Evolutionary conservation across 208 protist genomes (phyloP), one percentile per base, ranked within the genome.

Genomic region (Leishmania guyanensis): DNA sequence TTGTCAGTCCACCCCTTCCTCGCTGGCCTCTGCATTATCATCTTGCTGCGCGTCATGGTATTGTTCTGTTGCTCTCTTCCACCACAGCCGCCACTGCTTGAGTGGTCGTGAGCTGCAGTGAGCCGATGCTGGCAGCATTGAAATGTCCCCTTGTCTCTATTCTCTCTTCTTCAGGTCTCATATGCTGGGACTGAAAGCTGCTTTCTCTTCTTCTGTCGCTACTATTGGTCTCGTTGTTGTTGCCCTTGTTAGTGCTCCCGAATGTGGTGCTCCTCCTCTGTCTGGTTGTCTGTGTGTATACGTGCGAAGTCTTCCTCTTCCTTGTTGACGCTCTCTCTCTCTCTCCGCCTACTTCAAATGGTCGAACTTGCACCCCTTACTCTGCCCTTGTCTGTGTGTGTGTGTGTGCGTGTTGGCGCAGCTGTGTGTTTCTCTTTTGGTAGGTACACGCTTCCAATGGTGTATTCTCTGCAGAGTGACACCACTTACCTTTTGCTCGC

Each of bases 161-260:
- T 5, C 6, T 39, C 48, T 71, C 39, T 39, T 50, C 20, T 71
- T 43, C 39, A 39, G 22, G 72, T 33, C 50, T 50, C 50, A 29
- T 50, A 48, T 70, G 29, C 22, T 60, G 43, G 69, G 17, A 72
- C 36, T 78, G 20, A 51, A 74, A 29, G 71, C 79, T 71, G 50
- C 78, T 83, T 64, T 83, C 51, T 84, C 75, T 87, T 78, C 60
- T 80, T 80, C 50, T 58, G 64, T 46, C 39, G 20, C 9, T 16
- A 29, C 56, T 62, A 14, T 14, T 60, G 69, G 54, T 6, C 12
- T 58, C 3, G 33, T 69, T 56, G 64, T 69, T 73, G 43, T 84
- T 81, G 50, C 10, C 56, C 48, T 36, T 71, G 39, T 71, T 71
- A n/a, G 36, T 48, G 29, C 66, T 14, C 5, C 29, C 17, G 66